phyloP scores from a whole-genome alignment of 805 yeast genomes.

The Lipomyces chichibuensis region DNA sequence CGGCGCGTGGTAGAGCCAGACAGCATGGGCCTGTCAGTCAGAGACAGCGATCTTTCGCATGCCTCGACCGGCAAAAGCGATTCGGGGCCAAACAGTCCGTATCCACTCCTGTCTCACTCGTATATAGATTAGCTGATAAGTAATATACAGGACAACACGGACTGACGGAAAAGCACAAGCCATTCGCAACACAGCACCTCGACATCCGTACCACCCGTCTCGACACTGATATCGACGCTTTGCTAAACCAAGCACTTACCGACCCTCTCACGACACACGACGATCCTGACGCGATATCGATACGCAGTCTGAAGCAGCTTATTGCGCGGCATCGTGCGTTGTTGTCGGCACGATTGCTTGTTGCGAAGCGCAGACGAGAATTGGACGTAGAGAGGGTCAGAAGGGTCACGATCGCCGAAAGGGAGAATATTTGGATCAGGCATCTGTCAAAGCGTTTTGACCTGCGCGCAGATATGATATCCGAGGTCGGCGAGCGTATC shows the following conservation, averaged over 20 bases:
- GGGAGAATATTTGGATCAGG: conserved; percentile 3
- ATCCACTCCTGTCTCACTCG: background rate
- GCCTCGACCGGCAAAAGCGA: background rate
- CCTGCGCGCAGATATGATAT: conserved; percentile 2
- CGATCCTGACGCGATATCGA: background rate
- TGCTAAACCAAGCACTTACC: background rate
- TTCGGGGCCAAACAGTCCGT: background rate
- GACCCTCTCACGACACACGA: background rate
- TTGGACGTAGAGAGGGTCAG: background rate
- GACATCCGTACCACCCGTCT: background rate
- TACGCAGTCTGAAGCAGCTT: background rate
- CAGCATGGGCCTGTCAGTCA: background rate
- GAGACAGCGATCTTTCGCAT: background rate
- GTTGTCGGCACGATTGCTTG: background rate
- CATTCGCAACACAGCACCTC: background rate
- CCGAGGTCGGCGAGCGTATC: background rate
- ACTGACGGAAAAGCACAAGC: background rate
- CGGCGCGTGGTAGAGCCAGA: background rate
- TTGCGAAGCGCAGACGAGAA: background rate
- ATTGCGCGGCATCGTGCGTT: background rate
- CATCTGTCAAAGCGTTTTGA: background rate
- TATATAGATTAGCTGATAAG: background rate
- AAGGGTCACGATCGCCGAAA: background rate
- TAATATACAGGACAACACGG: background rate
- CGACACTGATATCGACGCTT: background rate